phyloP scores from a whole-genome alignment of 371 early-diverging fungal genomes.

The Haplosporangium sp. region DNA sequence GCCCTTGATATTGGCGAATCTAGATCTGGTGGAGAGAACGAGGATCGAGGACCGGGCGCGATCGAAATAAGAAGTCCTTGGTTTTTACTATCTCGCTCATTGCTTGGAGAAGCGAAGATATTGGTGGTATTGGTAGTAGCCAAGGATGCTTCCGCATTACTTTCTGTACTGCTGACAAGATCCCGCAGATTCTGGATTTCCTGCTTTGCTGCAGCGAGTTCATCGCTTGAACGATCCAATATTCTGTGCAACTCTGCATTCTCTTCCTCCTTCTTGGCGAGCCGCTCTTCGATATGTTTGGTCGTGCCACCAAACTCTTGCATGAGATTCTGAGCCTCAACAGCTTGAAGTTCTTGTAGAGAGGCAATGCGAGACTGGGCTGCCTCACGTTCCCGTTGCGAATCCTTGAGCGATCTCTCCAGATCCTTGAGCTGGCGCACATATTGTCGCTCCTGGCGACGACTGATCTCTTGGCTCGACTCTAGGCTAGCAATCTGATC shows the following conservation, averaged over 20 bases:
- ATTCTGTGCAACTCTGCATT: slow-evolving; percentile 56
- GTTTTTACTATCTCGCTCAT: slow-evolving; percentile 15
- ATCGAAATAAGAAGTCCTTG: slow-evolving; percentile 29
- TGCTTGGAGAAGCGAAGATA: slow-evolving; percentile 1
- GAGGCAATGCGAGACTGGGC: slow-evolving; percentile 46
- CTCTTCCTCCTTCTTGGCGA: slow-evolving; percentile 58
- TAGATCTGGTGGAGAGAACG: slow-evolving; percentile 28
- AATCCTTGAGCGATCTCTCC: slow-evolving; percentile 48
- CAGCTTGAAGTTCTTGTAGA: slow-evolving; percentile 34
- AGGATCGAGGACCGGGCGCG: slow-evolving; percentile 18
- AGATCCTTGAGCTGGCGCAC: slow-evolving; percentile 43
- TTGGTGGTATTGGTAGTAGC: not conserved
- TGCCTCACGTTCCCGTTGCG: slow-evolving; percentile 43
- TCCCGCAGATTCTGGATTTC: slow-evolving; percentile 51
- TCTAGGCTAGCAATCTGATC: slow-evolving; percentile 63
- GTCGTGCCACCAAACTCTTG: slow-evolving; percentile 53
- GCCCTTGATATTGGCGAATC: slow-evolving; percentile 49
- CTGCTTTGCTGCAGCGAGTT: slow-evolving; percentile 37
- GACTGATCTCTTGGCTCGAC: slow-evolving; percentile 46
- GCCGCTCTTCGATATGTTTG: slow-evolving; percentile 47
- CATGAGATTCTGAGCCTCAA: slow-evolving; percentile 48
- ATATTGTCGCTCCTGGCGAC: slow-evolving; percentile 45
- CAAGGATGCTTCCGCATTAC: slow-evolving; percentile 5
- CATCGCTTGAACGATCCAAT: slow-evolving; percentile 48
- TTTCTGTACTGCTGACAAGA: slow-evolving; percentile 29